These are phyloP conservation scores for Aspergillus novofumigatus DNA, from an alignment of 2,329 filamentous ascomycete genomes.

Conservation along the genomic window DNA sequence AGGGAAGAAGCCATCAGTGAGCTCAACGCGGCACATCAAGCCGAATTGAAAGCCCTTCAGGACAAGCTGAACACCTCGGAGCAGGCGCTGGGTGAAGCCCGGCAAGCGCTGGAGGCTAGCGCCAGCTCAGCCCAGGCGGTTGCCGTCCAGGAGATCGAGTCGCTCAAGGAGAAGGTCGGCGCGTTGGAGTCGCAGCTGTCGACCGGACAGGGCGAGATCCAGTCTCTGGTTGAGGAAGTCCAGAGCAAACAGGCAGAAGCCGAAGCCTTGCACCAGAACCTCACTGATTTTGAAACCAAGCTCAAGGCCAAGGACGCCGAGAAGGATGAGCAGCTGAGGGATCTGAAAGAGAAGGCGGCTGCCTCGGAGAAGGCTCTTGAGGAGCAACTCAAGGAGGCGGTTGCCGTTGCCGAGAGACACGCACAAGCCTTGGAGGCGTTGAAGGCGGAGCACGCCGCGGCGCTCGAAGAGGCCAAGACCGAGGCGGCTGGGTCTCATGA, in stretches of 20 bases:
- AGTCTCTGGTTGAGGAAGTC: slow-evolving; percentile 32
- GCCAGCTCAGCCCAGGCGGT: slow-evolving; percentile 29
- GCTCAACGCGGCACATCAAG: slow-evolving; percentile 27
- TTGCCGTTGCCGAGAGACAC: slow-evolving; percentile 30
- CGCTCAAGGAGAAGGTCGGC: slow-evolving; percentile 32
- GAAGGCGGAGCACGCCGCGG: slow-evolving; percentile 32
- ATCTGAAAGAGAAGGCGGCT: slow-evolving; percentile 31
- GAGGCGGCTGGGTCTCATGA: slow-evolving; percentile 30
- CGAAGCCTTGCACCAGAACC: slow-evolving; percentile 33
- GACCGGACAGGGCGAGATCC: slow-evolving; percentile 29
- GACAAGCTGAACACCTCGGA: slow-evolving; percentile 32
- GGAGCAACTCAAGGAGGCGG: slow-evolving; percentile 29
- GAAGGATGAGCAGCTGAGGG: slow-evolving; percentile 30
- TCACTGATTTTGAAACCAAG: slow-evolving; percentile 35
- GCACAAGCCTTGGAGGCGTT: slow-evolving; percentile 29
- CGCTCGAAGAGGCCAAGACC: slow-evolving; percentile 28
- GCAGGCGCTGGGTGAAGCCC: slow-evolving; percentile 30
- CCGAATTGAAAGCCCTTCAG: slow-evolving; percentile 31
- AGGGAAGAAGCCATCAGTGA: slow-evolving; percentile 29
- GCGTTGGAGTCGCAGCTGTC: slow-evolving; percentile 30
- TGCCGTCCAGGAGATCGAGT: slow-evolving; percentile 33
- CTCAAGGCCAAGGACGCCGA: slow-evolving; percentile 35
- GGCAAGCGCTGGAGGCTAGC: slow-evolving; percentile 32
- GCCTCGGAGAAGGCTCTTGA: slow-evolving; percentile 32
- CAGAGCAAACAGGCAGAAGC: slow-evolving; percentile 35